Evolutionary conservation across 2,329 filamentous ascomycete genomes (phyloP), one percentile per base, ranked within the genome.

Genomic region (Aspergillus piperis): DNA sequence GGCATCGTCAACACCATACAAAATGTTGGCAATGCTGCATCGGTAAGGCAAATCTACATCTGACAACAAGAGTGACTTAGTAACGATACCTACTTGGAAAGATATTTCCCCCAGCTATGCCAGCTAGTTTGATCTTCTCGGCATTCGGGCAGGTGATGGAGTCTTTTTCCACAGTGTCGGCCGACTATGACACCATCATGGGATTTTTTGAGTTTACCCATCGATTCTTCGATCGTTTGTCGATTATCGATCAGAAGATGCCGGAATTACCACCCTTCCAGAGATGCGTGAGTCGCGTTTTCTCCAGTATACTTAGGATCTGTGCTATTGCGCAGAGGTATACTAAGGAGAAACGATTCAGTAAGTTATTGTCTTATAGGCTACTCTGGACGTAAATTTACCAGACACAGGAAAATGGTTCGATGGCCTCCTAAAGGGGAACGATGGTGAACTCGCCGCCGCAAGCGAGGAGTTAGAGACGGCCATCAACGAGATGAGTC

Each of bases 111-210:
- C 57, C 60, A 2, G 57, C 60, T 4, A 54, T 62, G 53, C 60
- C 60, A n/a, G 57, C 54, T 6, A 57, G 42, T 41, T 58, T 62
- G 42, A 58, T 62, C 7, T 62, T 62, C 49, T 42, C 60, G 19
- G 60, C 54, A 19, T 62, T 62, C 21, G 60, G 60, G n/a, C 60
- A 62, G 25, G 57, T 62, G 8, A 60, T 62, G 54, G 47, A 59
- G 50, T 59, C 57, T 8, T 59, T 59, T 13, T 41, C 50, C 39
- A 36, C 25, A 6, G 27, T 47, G 2, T 59, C 57, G 13, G 57
- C 57, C 41, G 57, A 59, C 19, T 59, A 59, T 41, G 41, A 59
- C 13, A 59, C 54, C 15, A 27, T 59, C 21, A 59, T 59, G 41
- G 57, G 57, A 1, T 59, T 59, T 17, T 59, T 59, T 30, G 50